Evolutionary conservation across 1,284 basidiomycete species (phyloP).

Genomic region (Uromyces viciae-fabae): DNA sequence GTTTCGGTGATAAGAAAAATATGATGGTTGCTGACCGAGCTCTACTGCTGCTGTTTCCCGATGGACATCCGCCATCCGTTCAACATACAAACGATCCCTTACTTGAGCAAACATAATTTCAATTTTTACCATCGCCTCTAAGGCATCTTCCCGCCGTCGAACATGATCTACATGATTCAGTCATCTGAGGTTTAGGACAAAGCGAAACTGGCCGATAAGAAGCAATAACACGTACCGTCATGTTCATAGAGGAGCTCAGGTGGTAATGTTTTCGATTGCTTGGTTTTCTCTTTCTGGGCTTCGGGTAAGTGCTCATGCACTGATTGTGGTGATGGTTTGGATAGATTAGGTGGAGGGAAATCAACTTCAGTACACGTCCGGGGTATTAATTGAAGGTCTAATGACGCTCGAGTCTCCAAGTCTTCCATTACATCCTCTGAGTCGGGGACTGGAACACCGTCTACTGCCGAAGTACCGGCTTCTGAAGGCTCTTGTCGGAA

Average conservation of each 20-base stretch:
- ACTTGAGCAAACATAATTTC: constrained; percentile 62
- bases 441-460: constrained; percentile 31
- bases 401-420: not conserved
- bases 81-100: constrained; percentile 61
- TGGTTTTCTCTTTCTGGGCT: constrained; percentile 11
- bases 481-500: constrained; percentile 29
- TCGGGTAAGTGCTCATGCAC: constrained; percentile 2
- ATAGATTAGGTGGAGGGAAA: not conserved
- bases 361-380: not conserved
- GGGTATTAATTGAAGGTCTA: constrained; percentile 14
- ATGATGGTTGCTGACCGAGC: constrained; percentile 55
- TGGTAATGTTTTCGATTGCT: not conserved
- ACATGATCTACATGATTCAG: constrained; percentile 35
- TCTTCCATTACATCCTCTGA: constrained; percentile 36
- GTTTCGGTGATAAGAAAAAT: not conserved
- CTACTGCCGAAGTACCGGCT: constrained; percentile 33
- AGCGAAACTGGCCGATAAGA: not conserved
- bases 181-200: not conserved
- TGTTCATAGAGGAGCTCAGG: constrained; percentile 31
- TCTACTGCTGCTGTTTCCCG: constrained; percentile 60
- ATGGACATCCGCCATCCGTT: constrained; percentile 61
- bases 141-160: constrained; percentile 55
- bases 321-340: constrained; percentile 5
- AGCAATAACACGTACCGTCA: constrained; percentile 30
- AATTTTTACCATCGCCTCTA: constrained; percentile 60